Evolutionary conservation across 345 rosid genomes (phyloP), one percentile per base, ranked within the genome.

Genomic region (Citrus mangshanensis): DNA sequence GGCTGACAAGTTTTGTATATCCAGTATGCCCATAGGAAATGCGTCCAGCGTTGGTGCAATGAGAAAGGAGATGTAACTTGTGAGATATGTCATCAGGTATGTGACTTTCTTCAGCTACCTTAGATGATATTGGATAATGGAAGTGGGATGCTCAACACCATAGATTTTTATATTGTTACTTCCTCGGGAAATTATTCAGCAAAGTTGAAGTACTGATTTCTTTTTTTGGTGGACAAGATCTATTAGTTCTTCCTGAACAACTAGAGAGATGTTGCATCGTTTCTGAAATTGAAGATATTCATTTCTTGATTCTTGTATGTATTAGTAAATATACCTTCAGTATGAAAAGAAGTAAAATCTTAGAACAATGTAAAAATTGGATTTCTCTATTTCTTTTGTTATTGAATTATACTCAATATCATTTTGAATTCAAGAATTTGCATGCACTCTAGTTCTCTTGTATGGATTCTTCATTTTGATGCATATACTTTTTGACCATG

Each of bases 1-100:
- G 54, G 59, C 84, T 81, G 77, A 75, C 58, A 58, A 70, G 35
- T 66, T 56, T 58, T 35, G 46, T 38, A 67, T 72, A 35, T 79
- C 7, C 69, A 96, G 98, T 96, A 85, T 91, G 99, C 99, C 58
- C 99, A 96, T 88, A 85, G 98, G 88, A 94, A 96, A 83, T 96
- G 99, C 79, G 98, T 96, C 65, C 99, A 96, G 80, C 97, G 84
- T 78, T 96, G 99, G 99, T 96, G 98, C 83, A 84, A 94, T 63
- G 98, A 94, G 90, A 96, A 96, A 81, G 97, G 99, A 42, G 97
- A 94, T 81, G 89, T 85, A 81, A 91, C 85, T 68, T 96, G 99
- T 81, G 99, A 96, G 82, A 96, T 94, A 69, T 96, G 99, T 62
- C 97, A 96, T 85, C 93, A 91, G 94, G 99, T 95, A 86, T 76